phyloP scores from a whole-genome alignment of 2,329 filamentous ascomycete genomes.

The Penicillium palitans region DNA sequence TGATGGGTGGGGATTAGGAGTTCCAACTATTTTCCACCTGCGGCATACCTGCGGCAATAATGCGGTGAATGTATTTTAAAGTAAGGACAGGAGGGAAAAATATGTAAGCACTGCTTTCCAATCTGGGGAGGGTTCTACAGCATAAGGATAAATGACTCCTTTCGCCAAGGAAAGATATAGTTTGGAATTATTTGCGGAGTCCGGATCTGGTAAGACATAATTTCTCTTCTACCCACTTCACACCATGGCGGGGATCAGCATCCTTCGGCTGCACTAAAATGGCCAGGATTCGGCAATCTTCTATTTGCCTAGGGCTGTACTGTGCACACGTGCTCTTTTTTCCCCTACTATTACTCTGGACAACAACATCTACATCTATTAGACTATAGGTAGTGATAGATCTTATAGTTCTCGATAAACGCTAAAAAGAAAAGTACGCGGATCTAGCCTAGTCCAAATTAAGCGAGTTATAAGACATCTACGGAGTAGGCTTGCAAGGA shows the following conservation, averaged over 20 bases:
- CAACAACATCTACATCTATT: neutral
- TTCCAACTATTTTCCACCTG: neutral
- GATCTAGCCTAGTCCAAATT: neutral
- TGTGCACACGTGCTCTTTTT: neutral
- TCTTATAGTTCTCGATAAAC: neutral
- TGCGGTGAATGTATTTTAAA: neutral
- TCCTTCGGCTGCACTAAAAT: neutral
- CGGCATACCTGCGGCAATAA: neutral
- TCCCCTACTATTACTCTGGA: neutral
- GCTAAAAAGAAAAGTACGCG: neutral
- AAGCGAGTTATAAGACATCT: neutral
- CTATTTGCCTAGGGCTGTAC: neutral
- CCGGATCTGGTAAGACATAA: neutral
- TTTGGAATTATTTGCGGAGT: neutral
- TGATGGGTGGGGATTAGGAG: neutral
- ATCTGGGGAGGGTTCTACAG: neutral
- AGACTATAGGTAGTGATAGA: neutral
- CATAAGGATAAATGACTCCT: neutral
- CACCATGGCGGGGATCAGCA: neutral
- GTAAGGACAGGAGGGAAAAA: neutral
- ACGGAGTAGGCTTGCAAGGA: neutral
- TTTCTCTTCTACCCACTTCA: neutral
- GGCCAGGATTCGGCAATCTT: neutral
- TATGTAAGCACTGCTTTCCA: neutral
- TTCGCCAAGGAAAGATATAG: neutral